A percentile compares a stretch with the other conserved stretches of the same genome.
phyloP scores from a whole-genome alignment of 2,329 filamentous ascomycete genomes.

The Diaporthe citri region DNA sequence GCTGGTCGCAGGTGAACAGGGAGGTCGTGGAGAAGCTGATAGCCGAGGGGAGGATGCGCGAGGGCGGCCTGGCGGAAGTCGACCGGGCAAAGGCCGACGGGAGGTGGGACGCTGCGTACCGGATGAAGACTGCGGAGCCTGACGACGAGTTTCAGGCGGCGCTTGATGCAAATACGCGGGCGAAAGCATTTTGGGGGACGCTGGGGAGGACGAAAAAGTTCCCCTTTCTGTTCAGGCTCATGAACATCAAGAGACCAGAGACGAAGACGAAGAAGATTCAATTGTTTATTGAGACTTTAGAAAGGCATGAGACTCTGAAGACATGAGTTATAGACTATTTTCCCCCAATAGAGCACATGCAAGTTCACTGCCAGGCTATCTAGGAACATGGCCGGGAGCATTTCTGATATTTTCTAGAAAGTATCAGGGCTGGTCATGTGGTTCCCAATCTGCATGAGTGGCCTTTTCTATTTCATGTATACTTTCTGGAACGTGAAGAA shows the following conservation, averaged over 20 bases:
- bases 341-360: not conserved
- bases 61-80: conserved; percentile 4
- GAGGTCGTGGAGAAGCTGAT: conserved; percentile 20
- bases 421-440: no score
- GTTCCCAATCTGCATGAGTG: no score
- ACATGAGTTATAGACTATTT: not conserved
- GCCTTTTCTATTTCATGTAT: no score
- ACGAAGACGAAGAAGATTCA: conserved; percentile 27
- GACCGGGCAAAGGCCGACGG: conserved; percentile 23
- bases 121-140: conserved; percentile 29
- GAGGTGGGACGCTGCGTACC: conserved; percentile 33
- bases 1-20: conserved; percentile 27
- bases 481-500: no score
- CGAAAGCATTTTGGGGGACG: conserved; percentile 20
- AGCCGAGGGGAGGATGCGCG: conserved; percentile 22
- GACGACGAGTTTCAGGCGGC: conserved; percentile 24
- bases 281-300: conserved; percentile 19
- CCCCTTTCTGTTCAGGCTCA: conserved; percentile 26
- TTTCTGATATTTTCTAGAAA: no score
- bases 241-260: conserved; percentile 21
- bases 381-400: no score
- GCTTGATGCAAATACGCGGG: conserved; percentile 16
- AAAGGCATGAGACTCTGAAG: conserved; percentile 18
- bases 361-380: no score
- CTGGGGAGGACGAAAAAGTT: conserved; percentile 23